Conservation (phyloP, 192 early-diverging fungal species). For the Coemansia sp. region DNA sequence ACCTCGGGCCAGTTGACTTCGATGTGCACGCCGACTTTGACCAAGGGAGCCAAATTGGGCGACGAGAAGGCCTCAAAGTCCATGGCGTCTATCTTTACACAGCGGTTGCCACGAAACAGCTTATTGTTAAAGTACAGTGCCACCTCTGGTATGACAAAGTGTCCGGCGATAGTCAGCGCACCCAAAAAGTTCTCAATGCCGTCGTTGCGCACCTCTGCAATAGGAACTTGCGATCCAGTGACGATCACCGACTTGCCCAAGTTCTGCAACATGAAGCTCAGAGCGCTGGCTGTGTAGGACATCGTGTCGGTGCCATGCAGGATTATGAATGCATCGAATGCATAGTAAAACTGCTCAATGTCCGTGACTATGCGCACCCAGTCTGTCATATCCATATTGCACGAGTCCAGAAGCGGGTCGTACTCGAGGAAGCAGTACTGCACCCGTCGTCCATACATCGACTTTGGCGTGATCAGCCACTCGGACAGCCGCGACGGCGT, state of each 20-base stretch:
- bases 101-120: slow-evolving; percentile 89
- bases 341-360: slow-evolving; percentile 90
- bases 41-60: slow-evolving; percentile 86
- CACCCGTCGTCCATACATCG: slow-evolving; percentile 88
- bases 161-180: slow-evolving; percentile 95
- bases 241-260: slow-evolving; percentile 97
- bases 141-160: slow-evolving; percentile 97
- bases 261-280: slow-evolving; percentile 96
- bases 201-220: slow-evolving; percentile 97
- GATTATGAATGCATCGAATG: slow-evolving; percentile 94
- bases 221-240: slow-evolving; percentile 96
- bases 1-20: slow-evolving; percentile 92
- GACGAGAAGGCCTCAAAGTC: slow-evolving; percentile 85
- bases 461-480: slow-evolving; percentile 83
- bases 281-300: slow-evolving; percentile 82
- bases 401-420: slow-evolving; percentile 90
- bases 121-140: slow-evolving; percentile 92
- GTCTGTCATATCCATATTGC: slow-evolving; percentile 90
- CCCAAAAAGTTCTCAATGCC: slow-evolving; percentile 96
- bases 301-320: slow-evolving; percentile 93
- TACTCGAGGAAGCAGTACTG: slow-evolving; percentile 96
- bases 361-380: slow-evolving; percentile 97
- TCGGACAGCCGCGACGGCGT: slow-evolving; percentile 43
- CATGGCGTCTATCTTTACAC: slow-evolving; percentile 73
- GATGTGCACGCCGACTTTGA: slow-evolving; percentile 94